These are phyloP conservation scores for Neonectria faginata DNA, from an alignment of 2,329 filamentous ascomycete species.

Conservation along the genomic window DNA sequence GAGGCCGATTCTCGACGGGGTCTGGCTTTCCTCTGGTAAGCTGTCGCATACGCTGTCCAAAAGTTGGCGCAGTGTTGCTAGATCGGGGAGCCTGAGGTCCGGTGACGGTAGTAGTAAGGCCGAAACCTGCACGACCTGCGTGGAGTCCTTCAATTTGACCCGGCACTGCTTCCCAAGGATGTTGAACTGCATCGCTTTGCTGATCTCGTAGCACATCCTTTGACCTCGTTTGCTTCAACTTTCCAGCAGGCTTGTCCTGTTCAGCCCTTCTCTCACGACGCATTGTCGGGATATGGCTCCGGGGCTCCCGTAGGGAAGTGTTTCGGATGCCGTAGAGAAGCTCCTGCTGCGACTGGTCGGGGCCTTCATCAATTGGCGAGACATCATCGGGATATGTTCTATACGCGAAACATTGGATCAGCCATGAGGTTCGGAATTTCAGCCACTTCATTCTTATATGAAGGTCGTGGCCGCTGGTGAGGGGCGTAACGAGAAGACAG, in stretches of 20 bases:
- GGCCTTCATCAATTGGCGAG: constrained; percentile 64
- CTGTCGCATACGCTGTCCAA: constrained; percentile 51
- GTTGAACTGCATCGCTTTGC: constrained; percentile 22
- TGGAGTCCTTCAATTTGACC: constrained; percentile 17
- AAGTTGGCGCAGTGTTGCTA: constrained; percentile 45
- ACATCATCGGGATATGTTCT: constrained; percentile 54
- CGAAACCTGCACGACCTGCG: constrained; percentile 31
- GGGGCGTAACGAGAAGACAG: neutral
- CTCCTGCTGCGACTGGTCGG: constrained; percentile 51
- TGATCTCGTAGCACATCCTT: constrained; percentile 38
- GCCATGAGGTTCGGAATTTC: constrained; percentile 24
- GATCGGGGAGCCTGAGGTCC: constrained; percentile 36
- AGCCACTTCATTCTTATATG: constrained; percentile 30
- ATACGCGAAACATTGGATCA: constrained; percentile 41
- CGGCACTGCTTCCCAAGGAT: constrained; percentile 39
- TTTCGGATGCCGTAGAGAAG: constrained; percentile 32
- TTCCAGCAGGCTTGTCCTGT: constrained; percentile 52
- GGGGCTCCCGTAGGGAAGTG: constrained; percentile 36
- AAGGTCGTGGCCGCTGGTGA: neutral
- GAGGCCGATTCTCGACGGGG: constrained; percentile 60
- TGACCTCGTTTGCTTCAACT: constrained; percentile 54
- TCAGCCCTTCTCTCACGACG: constrained; percentile 63
- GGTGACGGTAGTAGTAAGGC: constrained; percentile 45
- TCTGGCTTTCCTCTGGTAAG: constrained; percentile 52
- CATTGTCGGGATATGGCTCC: constrained; percentile 64